phyloP scores from a whole-genome alignment of 306 rosid species.

The Castanea mollissima region DNA sequence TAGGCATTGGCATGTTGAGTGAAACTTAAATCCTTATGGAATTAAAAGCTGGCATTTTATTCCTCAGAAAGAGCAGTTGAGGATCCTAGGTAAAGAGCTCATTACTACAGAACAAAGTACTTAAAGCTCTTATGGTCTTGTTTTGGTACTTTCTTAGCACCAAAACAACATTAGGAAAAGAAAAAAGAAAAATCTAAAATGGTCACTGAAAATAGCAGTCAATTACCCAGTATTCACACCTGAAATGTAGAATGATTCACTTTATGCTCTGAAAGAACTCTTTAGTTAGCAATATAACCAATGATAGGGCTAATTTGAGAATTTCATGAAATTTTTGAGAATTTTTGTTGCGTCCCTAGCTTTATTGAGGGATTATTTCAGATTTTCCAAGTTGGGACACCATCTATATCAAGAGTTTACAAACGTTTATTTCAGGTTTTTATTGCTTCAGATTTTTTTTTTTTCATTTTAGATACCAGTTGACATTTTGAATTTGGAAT shows the following conservation, averaged over 20 bases:
- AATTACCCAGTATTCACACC: neutral
- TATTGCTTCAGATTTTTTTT: no score
- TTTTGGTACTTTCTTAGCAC: neutral
- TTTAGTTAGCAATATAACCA: neutral
- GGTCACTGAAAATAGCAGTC: neutral
- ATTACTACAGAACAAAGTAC: neutral
- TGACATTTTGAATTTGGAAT: no score
- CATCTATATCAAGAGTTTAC: no score
- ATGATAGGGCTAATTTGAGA: no score
- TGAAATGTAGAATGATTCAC: neutral
- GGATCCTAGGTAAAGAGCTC: neutral
- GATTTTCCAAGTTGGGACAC: no score
- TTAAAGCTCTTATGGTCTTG: neutral
- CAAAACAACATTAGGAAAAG: neutral
- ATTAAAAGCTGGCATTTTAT: neutral
- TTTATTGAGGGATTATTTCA: no score
- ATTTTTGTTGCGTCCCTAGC: no score
- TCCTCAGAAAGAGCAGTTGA: neutral
- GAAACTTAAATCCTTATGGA: neutral
- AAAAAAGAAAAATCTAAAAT: neutral
- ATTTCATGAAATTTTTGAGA: no score
- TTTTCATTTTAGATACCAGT: no score
- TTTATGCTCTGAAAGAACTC: neutral
- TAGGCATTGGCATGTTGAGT: neutral
- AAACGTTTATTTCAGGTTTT: no score